These are phyloP conservation scores for Calonectria fujianensis DNA, from an alignment of 2,329 filamentous ascomycete genomes.

Conservation along the genomic window DNA sequence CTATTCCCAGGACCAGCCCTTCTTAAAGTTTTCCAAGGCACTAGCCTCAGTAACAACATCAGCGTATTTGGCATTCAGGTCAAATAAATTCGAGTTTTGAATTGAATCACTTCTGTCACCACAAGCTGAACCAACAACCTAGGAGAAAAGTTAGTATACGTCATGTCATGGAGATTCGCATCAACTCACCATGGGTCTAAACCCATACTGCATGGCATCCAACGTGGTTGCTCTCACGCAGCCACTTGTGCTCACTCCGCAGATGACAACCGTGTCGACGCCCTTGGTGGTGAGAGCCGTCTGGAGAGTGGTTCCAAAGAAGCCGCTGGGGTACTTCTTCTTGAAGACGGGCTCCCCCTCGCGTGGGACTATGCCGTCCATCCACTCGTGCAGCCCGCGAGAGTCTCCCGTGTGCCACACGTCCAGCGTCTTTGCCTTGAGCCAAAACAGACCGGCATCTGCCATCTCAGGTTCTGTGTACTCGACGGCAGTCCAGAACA, in stretches of 20 bases:
- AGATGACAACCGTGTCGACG: conserved; percentile 67
- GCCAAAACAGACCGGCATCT: conserved; percentile 66
- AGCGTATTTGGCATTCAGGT: conserved; percentile 67
- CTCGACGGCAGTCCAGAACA: conserved; percentile 66
- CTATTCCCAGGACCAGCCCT: conserved; percentile 58
- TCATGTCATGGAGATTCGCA: too few relatives aligned
- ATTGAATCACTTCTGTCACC: conserved; percentile 66
- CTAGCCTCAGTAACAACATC: conserved; percentile 66
- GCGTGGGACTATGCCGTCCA: conserved; percentile 62
- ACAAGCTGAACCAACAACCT: conserved; percentile 67
- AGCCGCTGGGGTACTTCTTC: conserved; percentile 59
- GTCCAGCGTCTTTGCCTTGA: conserved; percentile 64
- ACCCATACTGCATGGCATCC: conserved; percentile 66
- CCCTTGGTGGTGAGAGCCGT: conserved; percentile 61
- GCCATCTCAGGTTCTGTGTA: conserved; percentile 66
- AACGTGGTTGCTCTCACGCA: conserved; percentile 67
- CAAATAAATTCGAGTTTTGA: conserved; percentile 66
- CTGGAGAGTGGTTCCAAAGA: conserved; percentile 67
- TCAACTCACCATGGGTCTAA: conserved; percentile 64
- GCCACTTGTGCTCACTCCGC: conserved; percentile 68
- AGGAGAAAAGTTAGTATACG: background rate
- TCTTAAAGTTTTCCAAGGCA: conserved; percentile 61
- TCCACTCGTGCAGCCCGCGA: conserved; percentile 61
- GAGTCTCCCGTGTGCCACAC: conserved; percentile 64
- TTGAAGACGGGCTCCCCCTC: conserved; percentile 60